These are phyloP conservation scores for Stachybotrys echinatus DNA, from an alignment of 2,329 filamentous ascomycete species.

Conservation along the genomic window DNA sequence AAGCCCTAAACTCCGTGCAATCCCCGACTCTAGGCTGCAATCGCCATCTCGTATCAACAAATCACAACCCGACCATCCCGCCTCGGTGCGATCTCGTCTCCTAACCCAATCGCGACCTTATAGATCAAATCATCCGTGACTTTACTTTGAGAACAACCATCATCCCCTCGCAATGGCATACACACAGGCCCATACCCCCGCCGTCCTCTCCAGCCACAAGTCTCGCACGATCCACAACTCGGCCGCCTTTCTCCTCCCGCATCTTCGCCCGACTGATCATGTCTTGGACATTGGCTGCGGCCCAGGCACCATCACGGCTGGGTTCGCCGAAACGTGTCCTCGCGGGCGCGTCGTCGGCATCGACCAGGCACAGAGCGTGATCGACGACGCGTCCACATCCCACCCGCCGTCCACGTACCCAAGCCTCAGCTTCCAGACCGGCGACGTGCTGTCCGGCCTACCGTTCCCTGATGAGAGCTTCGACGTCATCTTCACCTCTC, in stretches of 20 bases:
- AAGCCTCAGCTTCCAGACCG: constrained; percentile 18
- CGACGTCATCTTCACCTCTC: constrained; percentile 32
- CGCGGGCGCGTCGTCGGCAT: constrained; percentile 24
- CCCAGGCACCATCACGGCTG: constrained; percentile 40
- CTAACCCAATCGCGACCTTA: not conserved
- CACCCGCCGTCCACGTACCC: not conserved
- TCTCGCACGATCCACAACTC: constrained; percentile 36
- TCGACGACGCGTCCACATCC: constrained; percentile 8
- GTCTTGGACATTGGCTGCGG: constrained; percentile 45
- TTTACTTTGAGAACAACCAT: not conserved
- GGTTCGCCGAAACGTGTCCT: constrained; percentile 29
- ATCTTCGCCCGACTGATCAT: constrained; percentile 28
- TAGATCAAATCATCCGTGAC: too few species aligned
- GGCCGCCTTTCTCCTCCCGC: constrained; percentile 33
- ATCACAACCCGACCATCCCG: too few species aligned
- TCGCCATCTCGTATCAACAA: too few species aligned
- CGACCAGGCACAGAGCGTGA: constrained; percentile 18
- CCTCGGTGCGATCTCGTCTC: too few species aligned
- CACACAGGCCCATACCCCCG: constrained; percentile 32
- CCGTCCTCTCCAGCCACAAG: constrained; percentile 29
- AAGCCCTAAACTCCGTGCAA: too few species aligned
- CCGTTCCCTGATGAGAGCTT: constrained; percentile 29
- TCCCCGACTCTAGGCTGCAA: too few species aligned
- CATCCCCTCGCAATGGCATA: constrained; percentile 13
- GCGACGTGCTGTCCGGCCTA: constrained; percentile 27